A percentile compares a stretch with the other conserved stretches of the same genome.
Evolutionary conservation across 2,329 filamentous ascomycete genomes (phyloP).

Genomic region (Piedraia hortae): DNA sequence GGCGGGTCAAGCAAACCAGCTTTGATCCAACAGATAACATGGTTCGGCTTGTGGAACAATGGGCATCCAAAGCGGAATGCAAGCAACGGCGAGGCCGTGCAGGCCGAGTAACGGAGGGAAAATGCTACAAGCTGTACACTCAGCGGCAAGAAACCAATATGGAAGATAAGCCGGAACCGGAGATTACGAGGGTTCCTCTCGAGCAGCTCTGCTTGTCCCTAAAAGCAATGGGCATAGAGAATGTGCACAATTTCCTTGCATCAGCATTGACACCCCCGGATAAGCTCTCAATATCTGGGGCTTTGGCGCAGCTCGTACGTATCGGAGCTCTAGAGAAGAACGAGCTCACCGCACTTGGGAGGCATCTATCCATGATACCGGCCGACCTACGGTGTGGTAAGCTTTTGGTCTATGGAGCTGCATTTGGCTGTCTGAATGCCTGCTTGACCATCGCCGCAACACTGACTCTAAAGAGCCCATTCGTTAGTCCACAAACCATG

Average conservation of each 20-base stretch:
- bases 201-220: conserved; percentile 89
- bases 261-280: conserved; percentile 76
- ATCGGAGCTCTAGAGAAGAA: conserved; percentile 77
- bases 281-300: conserved; percentile 59
- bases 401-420: conserved; percentile 79
- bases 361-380: conserved; percentile 83
- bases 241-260: conserved; percentile 56
- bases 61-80: conserved; percentile 79
- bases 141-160: conserved; percentile 60
- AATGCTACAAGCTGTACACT: conserved; percentile 87
- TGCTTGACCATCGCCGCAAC: conserved; percentile 76
- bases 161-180: conserved; percentile 68
- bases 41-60: conserved; percentile 78
- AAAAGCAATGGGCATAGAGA: conserved; percentile 71
- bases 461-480: conserved; percentile 68
- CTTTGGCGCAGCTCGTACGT: conserved; percentile 46
- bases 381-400: conserved; percentile 83
- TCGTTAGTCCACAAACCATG: conserved; percentile 57
- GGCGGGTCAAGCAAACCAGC: conserved; percentile 85
- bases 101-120: conserved; percentile 69
- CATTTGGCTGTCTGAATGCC: conserved; percentile 76
- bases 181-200: conserved; percentile 74
- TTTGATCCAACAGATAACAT: conserved; percentile 83
- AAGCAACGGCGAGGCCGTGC: conserved; percentile 85
- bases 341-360: conserved; percentile 68